These are phyloP conservation scores for Suhomyces prunicola DNA, from an alignment of 805 yeast genomes.

Conservation along the genomic window DNA sequence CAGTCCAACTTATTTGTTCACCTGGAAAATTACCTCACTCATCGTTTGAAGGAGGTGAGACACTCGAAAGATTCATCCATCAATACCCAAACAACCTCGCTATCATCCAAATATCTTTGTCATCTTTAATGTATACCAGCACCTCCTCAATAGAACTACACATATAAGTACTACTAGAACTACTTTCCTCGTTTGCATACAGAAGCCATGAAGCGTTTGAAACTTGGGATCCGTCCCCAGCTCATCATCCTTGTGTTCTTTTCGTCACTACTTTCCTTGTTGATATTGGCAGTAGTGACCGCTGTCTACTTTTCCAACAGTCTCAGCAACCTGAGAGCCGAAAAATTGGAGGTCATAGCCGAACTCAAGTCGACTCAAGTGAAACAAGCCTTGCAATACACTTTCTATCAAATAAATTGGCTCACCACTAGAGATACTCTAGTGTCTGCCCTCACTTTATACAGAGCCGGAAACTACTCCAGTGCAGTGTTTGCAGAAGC, in stretches of 20 bases:
- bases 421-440: constrained; percentile 60
- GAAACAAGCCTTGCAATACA: constrained; percentile 58
- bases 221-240: constrained; percentile 72
- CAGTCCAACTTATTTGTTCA: neutral
- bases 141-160: neutral
- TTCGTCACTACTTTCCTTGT: constrained; percentile 65
- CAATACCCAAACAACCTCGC: neutral
- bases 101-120: too few relatives aligned
- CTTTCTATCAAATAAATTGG: constrained; percentile 68
- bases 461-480: constrained; percentile 71
- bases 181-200: neutral
- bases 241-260: constrained; percentile 66
- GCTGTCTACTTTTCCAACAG: constrained; percentile 68
- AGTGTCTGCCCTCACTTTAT: constrained; percentile 56
- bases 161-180: neutral
- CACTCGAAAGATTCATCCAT: neutral
- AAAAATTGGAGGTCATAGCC: constrained; percentile 72
- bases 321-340: constrained; percentile 60
- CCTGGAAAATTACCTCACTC: neutral
- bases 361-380: constrained; percentile 79
- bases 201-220: constrained; percentile 33
- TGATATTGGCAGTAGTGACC: constrained; percentile 70
- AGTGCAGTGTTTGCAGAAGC: constrained; percentile 43
- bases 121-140: neutral
- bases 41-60: neutral